phyloP scores from a whole-genome alignment of 2,329 filamentous ascomycete species.

The Ceratocystis lukuohia region DNA sequence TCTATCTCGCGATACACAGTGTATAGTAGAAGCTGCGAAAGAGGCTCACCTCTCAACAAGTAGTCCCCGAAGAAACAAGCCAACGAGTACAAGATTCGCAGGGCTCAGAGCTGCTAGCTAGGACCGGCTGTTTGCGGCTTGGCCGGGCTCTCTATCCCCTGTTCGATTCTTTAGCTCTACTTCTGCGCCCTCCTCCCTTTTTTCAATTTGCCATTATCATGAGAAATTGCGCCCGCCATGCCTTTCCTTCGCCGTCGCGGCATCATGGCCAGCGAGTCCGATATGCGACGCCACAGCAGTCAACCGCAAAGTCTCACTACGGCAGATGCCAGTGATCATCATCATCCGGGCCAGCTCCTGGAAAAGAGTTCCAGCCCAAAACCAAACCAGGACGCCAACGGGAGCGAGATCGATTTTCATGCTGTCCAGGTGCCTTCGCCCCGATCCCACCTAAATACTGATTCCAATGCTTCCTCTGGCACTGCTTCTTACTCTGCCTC shows the following conservation, averaged over 20 bases:
- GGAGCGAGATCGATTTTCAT: background rate
- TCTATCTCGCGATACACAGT: background rate
- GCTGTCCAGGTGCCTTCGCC: background rate
- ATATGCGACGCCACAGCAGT: constrained; percentile 41
- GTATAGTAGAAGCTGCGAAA: background rate
- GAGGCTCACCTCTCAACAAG: background rate
- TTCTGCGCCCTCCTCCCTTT: background rate
- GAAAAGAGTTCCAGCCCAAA: constrained; percentile 14
- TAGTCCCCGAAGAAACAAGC: background rate
- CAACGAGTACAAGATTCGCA: background rate
- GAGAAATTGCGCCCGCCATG: constrained; percentile 37
- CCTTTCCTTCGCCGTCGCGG: constrained; percentile 49
- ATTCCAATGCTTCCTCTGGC: background rate
- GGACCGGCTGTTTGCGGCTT: constrained; percentile 10
- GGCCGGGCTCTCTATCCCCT: constrained; percentile 11
- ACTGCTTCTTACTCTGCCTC: background rate
- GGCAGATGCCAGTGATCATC: constrained; percentile 20
- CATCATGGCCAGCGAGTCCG: constrained; percentile 45
- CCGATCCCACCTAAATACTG: constrained; percentile 1
- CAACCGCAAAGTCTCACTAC: constrained; percentile 23
- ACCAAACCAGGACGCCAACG: constrained; percentile 12
- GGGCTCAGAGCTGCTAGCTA: background rate
- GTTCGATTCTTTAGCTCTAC: background rate
- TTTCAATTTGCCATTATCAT: constrained; percentile 22
- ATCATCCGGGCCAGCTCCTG: constrained; percentile 5